phyloP scores from a whole-genome alignment of 2,329 filamentous ascomycete species.

The Zasmidium cellare region DNA sequence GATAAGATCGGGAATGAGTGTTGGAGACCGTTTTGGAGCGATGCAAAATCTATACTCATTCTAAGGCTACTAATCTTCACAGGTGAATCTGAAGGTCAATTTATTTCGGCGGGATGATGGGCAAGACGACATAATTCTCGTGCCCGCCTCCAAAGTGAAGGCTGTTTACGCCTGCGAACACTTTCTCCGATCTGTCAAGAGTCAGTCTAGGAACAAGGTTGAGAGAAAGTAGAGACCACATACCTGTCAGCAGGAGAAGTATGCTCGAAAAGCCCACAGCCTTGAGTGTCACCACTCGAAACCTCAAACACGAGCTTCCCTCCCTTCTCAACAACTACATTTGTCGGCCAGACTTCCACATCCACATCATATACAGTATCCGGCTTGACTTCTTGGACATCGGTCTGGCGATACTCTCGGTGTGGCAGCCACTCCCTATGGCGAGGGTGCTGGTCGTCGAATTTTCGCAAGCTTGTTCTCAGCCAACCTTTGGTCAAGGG shows the following conservation, averaged over 20 bases:
- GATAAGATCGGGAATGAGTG: too few relatives aligned
- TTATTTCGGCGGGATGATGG: slow-evolving; percentile 50
- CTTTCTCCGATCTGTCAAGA: slow-evolving; percentile 29
- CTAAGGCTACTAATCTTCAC: too few relatives aligned
- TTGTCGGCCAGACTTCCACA: slow-evolving; percentile 66
- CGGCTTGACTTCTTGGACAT: slow-evolving; percentile 55
- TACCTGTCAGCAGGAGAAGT: slow-evolving; percentile 11
- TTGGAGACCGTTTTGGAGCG: too few relatives aligned
- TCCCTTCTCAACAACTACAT: slow-evolving; percentile 56
- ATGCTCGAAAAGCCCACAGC: slow-evolving; percentile 40
- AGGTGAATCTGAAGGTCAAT: too few relatives aligned
- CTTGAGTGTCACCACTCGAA: slow-evolving; percentile 59
- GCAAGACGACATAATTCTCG: slow-evolving; percentile 56
- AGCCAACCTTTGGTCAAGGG: slow-evolving; percentile 67
- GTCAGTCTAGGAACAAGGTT: neutral
- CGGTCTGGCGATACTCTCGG: slow-evolving; percentile 59
- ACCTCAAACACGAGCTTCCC: slow-evolving; percentile 59
- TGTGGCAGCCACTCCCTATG: slow-evolving; percentile 58
- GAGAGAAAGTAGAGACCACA: neutral
- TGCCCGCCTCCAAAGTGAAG: slow-evolving; percentile 53
- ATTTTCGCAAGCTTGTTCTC: slow-evolving; percentile 57
- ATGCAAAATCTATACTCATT: too few relatives aligned
- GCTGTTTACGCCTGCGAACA: slow-evolving; percentile 52
- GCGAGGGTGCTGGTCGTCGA: slow-evolving; percentile 51
- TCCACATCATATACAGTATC: slow-evolving; percentile 61